phyloP scores from a whole-genome alignment of 2,329 filamentous ascomycete species.

The Diaporthe capsici region DNA sequence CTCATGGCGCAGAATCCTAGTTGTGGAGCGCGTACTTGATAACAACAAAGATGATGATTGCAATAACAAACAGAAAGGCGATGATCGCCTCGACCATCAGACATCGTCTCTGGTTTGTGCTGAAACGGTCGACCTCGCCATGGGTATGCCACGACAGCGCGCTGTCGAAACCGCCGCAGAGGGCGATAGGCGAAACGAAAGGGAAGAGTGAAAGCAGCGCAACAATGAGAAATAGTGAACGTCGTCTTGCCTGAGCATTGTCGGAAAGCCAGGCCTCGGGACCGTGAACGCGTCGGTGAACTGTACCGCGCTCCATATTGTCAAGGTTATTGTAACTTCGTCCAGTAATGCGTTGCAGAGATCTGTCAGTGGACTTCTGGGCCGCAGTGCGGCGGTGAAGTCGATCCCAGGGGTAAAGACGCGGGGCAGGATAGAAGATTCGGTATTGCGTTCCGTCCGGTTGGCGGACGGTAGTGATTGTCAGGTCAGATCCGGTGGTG shows the following conservation, averaged over 20 bases:
- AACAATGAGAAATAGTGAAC: constrained; percentile 56
- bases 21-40: constrained; percentile 37
- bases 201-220: constrained; percentile 60
- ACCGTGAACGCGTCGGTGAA: constrained; percentile 20
- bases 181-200: constrained; percentile 60
- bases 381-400: constrained; percentile 33
- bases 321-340: constrained; percentile 32
- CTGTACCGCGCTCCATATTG: constrained; percentile 42
- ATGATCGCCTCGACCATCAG: constrained; percentile 53
- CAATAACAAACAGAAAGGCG: constrained; percentile 41
- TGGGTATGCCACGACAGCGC: constrained; percentile 64
- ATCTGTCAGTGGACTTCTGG: constrained; percentile 37
- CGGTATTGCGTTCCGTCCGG: constrained; percentile 33
- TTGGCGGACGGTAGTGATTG: constrained; percentile 35
- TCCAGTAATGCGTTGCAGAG: constrained; percentile 35
- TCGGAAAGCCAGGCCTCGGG: constrained; percentile 47
- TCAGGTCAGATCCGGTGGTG: constrained; percentile 33
- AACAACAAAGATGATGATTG: constrained; percentile 43
- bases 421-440: constrained; percentile 37
- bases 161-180: constrained; percentile 60
- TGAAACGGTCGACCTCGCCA: constrained; percentile 59
- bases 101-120: constrained; percentile 52
- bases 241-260: constrained; percentile 50
- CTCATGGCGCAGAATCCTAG: background rate
- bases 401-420: constrained; percentile 47